Percentiles rank a stretch among this genome's conserved stretches.
Evolutionary conservation across 2,329 filamentous ascomycete genomes (phyloP).

Genomic region (Xylariaceae sp.): DNA sequence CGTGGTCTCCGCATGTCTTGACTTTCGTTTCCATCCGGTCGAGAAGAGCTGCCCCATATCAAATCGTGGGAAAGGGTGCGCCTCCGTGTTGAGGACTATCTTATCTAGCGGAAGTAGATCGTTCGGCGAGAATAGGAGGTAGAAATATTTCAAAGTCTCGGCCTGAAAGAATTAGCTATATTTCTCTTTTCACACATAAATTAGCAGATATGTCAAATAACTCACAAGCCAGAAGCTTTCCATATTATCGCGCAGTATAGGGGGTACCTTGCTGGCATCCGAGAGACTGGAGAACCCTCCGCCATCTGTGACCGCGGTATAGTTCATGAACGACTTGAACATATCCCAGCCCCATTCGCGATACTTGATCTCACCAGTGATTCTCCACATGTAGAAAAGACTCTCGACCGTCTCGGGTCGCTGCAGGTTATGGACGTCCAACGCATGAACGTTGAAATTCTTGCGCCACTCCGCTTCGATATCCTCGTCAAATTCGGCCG

Average conservation of each 20-base stretch:
- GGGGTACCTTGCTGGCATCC: conserved; percentile 75
- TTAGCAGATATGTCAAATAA: conserved; percentile 23
- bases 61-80: conserved; percentile 87
- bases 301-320: conserved; percentile 79
- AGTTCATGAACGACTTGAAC: conserved; percentile 88
- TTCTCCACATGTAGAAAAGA: conserved; percentile 98
- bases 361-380: conserved; percentile 88
- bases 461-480: conserved; percentile 70
- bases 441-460: conserved; percentile 79
- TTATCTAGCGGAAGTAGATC: conserved; percentile 85
- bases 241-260: conserved; percentile 84
- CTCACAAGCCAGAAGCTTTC: conserved; percentile 97
- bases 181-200: not conserved
- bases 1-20: conserved; percentile 52
- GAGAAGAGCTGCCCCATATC: conserved; percentile 77
- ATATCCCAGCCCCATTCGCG: conserved; percentile 98
- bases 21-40: conserved; percentile 81
- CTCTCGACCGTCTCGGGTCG: conserved; percentile 96
- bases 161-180: conserved; percentile 59
- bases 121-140: conserved; percentile 85
- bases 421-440: conserved; percentile 92
- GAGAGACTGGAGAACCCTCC: conserved; percentile 83
- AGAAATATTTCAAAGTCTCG: conserved; percentile 97
- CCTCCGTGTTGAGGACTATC: conserved; percentile 95
- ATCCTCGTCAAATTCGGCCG: conserved; percentile 56